phyloP scores from a whole-genome alignment of 768 basidiomycete species.

The Gloeophyllum trabeum region DNA sequence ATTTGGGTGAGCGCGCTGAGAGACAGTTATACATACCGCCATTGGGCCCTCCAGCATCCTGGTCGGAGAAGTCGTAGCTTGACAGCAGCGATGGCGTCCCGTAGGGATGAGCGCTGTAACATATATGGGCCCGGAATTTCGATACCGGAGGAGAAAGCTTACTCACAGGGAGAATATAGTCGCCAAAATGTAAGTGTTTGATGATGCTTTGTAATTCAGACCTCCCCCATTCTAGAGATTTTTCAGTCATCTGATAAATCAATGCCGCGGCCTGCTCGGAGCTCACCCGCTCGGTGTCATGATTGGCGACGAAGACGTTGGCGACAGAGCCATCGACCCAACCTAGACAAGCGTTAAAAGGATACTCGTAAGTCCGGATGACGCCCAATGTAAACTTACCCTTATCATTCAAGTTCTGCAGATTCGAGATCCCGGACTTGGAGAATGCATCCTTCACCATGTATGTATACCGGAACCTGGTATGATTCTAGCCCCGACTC shows the following conservation, averaged over 20 bases:
- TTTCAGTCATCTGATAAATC: neutral
- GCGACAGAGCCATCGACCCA: conserved; percentile 13
- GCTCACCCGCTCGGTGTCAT: conserved; percentile 18
- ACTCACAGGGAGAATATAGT: conserved; percentile 12
- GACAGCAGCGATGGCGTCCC: conserved; percentile 18
- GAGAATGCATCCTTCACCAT: conserved; percentile 14
- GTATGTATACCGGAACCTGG: conserved; percentile 15
- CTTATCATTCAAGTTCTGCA: conserved; percentile 9
- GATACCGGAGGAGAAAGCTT: neutral
- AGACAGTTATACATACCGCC: conserved; percentile 5
- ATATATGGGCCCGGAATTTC: neutral
- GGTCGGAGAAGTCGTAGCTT: conserved; percentile 13
- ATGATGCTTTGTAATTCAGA: conserved; percentile 11
- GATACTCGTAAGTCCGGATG: neutral
- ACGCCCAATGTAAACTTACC: conserved; percentile 3
- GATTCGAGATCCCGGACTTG: conserved; percentile 6
- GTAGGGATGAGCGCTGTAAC: conserved; percentile 12
- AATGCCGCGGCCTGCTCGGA: neutral
- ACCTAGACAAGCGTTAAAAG: conserved; percentile 6
- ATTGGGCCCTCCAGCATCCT: conserved; percentile 17
- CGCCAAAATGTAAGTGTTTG: conserved; percentile 17
- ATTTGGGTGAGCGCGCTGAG: neutral
- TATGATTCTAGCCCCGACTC: neutral
- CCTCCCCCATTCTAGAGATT: conserved; percentile 11
- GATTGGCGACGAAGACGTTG: conserved; percentile 19